Percentiles rank a stretch among this genome's conserved stretches.
Conservation (phyloP, 805 yeast genomes). For the Starmerella roubikii region DNA sequence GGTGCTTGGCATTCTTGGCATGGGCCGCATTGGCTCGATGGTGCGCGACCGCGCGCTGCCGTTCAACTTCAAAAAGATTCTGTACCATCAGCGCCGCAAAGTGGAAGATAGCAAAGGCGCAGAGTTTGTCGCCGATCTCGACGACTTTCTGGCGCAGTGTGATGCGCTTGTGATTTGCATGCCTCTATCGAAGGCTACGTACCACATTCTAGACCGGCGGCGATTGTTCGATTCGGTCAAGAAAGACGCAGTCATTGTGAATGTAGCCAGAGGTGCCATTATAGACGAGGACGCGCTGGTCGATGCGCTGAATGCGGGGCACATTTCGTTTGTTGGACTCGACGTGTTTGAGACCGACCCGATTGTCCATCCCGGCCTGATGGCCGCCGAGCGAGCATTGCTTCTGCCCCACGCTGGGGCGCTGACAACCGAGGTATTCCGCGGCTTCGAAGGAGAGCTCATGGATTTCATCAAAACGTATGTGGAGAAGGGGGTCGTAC, state of each 20-base stretch:
- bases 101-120: constrained; percentile 37
- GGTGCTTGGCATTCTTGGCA: constrained; percentile 43
- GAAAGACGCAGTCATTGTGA: constrained; percentile 61
- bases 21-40: constrained; percentile 50
- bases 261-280: constrained; percentile 83
- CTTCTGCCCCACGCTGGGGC: constrained; percentile 88
- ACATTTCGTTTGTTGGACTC: constrained; percentile 43
- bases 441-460: constrained; percentile 61
- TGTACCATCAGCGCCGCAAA: constrained; percentile 38
- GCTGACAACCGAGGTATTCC: constrained; percentile 55
- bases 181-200: constrained; percentile 62
- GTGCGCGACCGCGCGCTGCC: constrained; percentile 37
- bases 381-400: constrained; percentile 38
- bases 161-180: constrained; percentile 65
- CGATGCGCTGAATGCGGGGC: constrained; percentile 38
- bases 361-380: constrained; percentile 39
- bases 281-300: constrained; percentile 44
- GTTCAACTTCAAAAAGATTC: constrained; percentile 36
- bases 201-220: constrained; percentile 50
- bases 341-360: constrained; percentile 62
- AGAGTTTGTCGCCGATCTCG: constrained; percentile 33
- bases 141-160: constrained; percentile 47
- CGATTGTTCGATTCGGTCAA: constrained; percentile 51
- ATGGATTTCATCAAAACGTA: constrained; percentile 46
- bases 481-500: constrained; percentile 48